Conservation (phyloP, 345 rosid species). For the Gossypium ekmanianum region DNA sequence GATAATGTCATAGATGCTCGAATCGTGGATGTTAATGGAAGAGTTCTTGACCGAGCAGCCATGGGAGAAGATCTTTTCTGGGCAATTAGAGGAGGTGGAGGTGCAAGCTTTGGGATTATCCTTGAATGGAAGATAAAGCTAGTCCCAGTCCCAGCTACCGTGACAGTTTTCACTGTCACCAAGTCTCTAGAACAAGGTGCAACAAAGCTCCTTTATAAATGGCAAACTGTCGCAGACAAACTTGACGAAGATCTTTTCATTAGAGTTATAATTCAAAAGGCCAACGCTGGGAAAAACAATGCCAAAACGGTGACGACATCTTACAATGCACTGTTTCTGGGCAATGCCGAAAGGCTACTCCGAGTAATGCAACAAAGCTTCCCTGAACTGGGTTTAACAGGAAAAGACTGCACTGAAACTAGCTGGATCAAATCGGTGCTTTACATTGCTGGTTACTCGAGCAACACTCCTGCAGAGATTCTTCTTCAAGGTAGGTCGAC, state of each 20-base stretch:
- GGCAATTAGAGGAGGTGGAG: slow-evolving; percentile 6
- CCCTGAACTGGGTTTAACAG: not conserved
- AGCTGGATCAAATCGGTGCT: not conserved
- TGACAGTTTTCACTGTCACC: not conserved
- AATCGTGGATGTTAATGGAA: slow-evolving; percentile 21
- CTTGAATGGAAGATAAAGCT: slow-evolving; percentile 3
- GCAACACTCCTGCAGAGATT: not conserved
- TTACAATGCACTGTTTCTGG: not conserved
- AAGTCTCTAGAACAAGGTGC: not conserved
- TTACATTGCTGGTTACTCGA: slow-evolving; percentile 4
- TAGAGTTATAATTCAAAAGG: not conserved
- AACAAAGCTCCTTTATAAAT: not conserved
- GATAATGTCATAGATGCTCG: slow-evolving; percentile 28
- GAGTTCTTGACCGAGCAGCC: slow-evolving; percentile 19
- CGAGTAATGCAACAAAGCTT: slow-evolving; percentile 2
- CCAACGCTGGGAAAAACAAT: not conserved
- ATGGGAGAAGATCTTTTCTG: slow-evolving; percentile 4
- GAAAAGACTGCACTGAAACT: not conserved
- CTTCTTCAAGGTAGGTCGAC: not conserved
- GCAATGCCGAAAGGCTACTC: not conserved
- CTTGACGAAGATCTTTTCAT: slow-evolving; percentile 1
- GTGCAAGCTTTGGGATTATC: slow-evolving; percentile 1
- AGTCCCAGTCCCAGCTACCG: not conserved
- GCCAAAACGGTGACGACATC: not conserved
- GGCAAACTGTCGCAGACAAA: not conserved